These are phyloP conservation scores for Suhomyces pyralidae DNA, from an alignment of 805 yeast species.

Conservation along the genomic window DNA sequence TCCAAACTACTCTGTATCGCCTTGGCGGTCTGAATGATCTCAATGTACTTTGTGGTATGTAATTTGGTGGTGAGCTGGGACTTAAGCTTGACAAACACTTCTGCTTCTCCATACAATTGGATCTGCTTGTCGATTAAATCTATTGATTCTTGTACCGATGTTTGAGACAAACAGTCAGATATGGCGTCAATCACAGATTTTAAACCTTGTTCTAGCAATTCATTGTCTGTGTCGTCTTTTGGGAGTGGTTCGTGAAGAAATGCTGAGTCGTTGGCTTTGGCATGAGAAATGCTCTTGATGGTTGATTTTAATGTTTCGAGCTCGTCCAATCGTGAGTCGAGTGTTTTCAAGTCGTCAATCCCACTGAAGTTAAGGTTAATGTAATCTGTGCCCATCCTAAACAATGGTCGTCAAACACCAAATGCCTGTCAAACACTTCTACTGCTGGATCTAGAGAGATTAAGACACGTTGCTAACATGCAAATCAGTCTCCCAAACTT, in stretches of 20 bases:
- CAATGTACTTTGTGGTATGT: neutral
- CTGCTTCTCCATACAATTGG: slow-evolving; percentile 11
- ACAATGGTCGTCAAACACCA: too few species aligned
- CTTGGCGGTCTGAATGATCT: slow-evolving; percentile 5
- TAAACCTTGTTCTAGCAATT: slow-evolving; percentile 10
- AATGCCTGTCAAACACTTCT: neutral
- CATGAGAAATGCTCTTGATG: slow-evolving; percentile 13
- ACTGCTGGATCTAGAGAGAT: neutral
- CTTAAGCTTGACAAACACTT: slow-evolving; percentile 6
- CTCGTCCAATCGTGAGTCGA: slow-evolving; percentile 24
- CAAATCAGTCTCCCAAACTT: neutral
- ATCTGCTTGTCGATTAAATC: slow-evolving; percentile 9
- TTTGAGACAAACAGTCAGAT: slow-evolving; percentile 1
- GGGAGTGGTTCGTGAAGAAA: neutral
- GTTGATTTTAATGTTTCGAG: slow-evolving; percentile 18
- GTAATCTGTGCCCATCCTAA: slow-evolving; percentile 16
- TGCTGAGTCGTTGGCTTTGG: slow-evolving; percentile 7
- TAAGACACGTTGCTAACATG: neutral
- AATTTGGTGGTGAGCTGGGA: slow-evolving; percentile 2
- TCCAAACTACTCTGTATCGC: neutral
- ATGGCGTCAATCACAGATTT: neutral
- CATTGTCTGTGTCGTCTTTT: slow-evolving; percentile 5
- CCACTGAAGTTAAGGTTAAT: slow-evolving; percentile 34
- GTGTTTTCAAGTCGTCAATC: slow-evolving; percentile 28
- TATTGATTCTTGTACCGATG: neutral